Evolutionary conservation across 2,329 filamentous ascomycete genomes (phyloP).

Genomic region (Aspergillus udagawae): DNA sequence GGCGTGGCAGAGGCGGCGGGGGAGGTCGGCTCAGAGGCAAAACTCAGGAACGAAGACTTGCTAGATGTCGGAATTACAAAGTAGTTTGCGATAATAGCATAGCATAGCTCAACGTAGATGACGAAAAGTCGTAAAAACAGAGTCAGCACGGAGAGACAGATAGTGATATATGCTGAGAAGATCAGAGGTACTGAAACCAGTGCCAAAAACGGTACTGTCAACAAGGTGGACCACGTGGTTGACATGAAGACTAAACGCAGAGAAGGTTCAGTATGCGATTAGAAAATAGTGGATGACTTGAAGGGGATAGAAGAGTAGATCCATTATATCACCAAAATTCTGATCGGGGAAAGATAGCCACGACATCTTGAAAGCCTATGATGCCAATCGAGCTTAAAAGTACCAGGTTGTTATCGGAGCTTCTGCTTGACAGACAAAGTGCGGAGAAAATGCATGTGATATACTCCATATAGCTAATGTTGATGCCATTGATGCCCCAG

Average conservation of each 20-base stretch:
- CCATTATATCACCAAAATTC: background rate
- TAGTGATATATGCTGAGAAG: conserved; percentile 61
- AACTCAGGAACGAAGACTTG: conserved; percentile 26
- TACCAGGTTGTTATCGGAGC: background rate
- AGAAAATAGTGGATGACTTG: background rate
- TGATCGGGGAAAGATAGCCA: background rate
- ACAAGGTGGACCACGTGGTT: conserved; percentile 27
- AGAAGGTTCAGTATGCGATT: background rate
- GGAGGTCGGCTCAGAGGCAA: conserved; percentile 26
- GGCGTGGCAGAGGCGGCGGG: conserved; percentile 15
- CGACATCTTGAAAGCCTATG: background rate
- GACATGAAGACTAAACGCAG: conserved; percentile 22
- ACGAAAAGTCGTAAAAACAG: conserved; percentile 58
- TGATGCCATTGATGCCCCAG: conserved; percentile 10
- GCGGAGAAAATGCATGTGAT: conserved; percentile 24
- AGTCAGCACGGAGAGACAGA: conserved; percentile 57
- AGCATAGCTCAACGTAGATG: conserved; percentile 60
- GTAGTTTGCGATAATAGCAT: conserved; percentile 56
- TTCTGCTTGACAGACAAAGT: conserved; percentile 6
- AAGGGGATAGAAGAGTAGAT: background rate
- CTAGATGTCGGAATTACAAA: conserved; percentile 37
- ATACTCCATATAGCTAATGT: background rate
- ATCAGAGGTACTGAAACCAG: conserved; percentile 61
- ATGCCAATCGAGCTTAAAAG: background rate
- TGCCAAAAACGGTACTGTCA: conserved; percentile 61